These are phyloP conservation scores for Panaeolus papilionaceus DNA, from an alignment of 768 basidiomycete genomes.

Conservation along the genomic window DNA sequence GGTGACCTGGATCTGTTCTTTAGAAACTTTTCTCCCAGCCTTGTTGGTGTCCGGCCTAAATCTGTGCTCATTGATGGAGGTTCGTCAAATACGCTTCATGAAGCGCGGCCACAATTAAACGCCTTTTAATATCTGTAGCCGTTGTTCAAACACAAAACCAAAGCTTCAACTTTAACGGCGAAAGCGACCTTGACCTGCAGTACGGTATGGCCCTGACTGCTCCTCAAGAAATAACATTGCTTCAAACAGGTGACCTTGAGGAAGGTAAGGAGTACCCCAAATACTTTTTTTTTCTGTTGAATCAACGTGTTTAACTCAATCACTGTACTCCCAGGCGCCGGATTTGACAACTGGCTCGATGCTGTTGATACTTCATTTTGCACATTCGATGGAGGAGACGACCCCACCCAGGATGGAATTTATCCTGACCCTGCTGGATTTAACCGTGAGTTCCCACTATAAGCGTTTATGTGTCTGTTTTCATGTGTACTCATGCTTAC, in stretches of 20 bases:
- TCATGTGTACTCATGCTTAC: not conserved
- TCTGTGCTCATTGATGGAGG: slow-evolving; percentile 42
- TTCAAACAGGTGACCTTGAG: slow-evolving; percentile 41
- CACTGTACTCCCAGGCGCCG: slow-evolving; percentile 39
- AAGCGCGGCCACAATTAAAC: not conserved
- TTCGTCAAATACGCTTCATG: slow-evolving; percentile 7
- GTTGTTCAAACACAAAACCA: slow-evolving; percentile 47
- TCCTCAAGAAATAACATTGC: slow-evolving; percentile 34
- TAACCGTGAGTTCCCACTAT: slow-evolving; percentile 45
- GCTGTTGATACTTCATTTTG: slow-evolving; percentile 54
- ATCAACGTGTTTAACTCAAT: not conserved
- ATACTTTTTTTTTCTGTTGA: not conserved
- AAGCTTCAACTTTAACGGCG: slow-evolving; percentile 57
- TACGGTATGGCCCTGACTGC: slow-evolving; percentile 57
- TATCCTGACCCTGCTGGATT: slow-evolving; percentile 30
- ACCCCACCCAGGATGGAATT: slow-evolving; percentile 36
- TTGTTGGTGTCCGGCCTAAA: slow-evolving; percentile 42
- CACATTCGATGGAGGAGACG: slow-evolving; percentile 52
- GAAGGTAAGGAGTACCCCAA: slow-evolving; percentile 34
- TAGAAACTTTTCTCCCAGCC: slow-evolving; percentile 34
- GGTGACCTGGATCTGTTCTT: slow-evolving; percentile 32
- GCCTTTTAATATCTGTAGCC: slow-evolving; percentile 34
- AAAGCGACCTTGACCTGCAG: slow-evolving; percentile 63
- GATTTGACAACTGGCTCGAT: slow-evolving; percentile 55
- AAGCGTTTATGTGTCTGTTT: slow-evolving; percentile 5